Conservation (phyloP, 1,139 yeast species). For the Kazachstania sp. region DNA sequence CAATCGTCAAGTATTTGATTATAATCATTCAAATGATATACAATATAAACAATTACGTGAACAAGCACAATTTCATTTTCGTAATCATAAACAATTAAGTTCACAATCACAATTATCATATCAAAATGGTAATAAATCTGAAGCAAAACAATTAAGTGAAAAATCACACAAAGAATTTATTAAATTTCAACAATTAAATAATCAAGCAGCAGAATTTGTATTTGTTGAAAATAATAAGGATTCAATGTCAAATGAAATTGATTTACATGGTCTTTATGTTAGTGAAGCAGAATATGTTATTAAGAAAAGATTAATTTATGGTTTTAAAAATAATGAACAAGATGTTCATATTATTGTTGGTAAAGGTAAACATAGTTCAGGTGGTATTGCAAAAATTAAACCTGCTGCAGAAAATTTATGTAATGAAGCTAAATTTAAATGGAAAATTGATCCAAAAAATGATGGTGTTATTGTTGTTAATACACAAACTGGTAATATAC, state of each 20-base stretch:
- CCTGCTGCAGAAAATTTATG: conserved; percentile 84
- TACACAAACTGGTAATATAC: conserved; percentile 4
- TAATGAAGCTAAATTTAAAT: conserved; percentile 50
- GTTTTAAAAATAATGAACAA: conserved; percentile 50
- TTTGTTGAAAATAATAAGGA: conserved; percentile 84
- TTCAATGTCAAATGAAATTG: conserved; percentile 76
- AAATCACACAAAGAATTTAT: conserved; percentile 51
- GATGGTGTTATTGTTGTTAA: conserved; percentile 74
- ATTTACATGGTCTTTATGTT: conserved; percentile 83
- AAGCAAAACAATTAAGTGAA: conserved; percentile 66
- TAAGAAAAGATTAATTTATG: conserved; percentile 64
- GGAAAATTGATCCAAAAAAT: conserved; percentile 59
- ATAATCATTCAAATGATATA: conserved; percentile 63
- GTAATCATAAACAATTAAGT: conserved; percentile 48
- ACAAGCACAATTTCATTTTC: conserved; percentile 53
- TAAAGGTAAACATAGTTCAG: conserved; percentile 79
- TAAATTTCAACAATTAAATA: conserved; percentile 62
- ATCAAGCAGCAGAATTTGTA: conserved; percentile 84
- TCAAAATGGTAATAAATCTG: conserved; percentile 58
- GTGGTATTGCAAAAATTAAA: conserved; percentile 77
- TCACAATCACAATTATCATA: conserved; percentile 69
- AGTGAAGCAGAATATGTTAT: conserved; percentile 78
- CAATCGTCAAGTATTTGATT: conserved; percentile 37
- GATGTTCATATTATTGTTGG: conserved; percentile 73
- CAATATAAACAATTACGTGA: conserved; percentile 58